phyloP scores from a whole-genome alignment of 495 filamentous ascomycete species.

The Tuber borchii region DNA sequence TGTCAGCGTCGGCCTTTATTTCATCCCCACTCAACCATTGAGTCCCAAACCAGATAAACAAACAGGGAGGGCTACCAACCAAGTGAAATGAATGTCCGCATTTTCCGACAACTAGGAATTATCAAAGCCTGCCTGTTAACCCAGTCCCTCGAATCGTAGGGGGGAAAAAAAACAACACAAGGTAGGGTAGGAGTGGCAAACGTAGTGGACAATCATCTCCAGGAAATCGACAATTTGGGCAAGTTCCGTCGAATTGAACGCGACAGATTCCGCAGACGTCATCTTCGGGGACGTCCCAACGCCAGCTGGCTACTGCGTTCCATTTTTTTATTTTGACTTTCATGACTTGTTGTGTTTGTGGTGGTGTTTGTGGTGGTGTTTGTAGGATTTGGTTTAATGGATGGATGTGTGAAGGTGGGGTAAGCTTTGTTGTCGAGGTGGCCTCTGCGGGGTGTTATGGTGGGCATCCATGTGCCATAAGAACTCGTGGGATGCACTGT shows the following conservation, averaged over 20 bases:
- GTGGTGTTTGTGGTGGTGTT: constrained; percentile 4
- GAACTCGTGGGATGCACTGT: not conserved
- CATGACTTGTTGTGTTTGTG: constrained; percentile 51
- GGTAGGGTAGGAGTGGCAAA: constrained; percentile 44
- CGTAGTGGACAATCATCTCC: constrained; percentile 90
- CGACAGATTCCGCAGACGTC: constrained; percentile 99
- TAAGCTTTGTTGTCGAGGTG: not conserved
- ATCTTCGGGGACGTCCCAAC: constrained; percentile 95
- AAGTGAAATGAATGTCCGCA: constrained; percentile 97
- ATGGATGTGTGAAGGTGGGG: constrained; percentile 7
- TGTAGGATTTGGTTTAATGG: not conserved
- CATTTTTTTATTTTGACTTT: constrained; percentile 89
- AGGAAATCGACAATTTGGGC: constrained; percentile 94
- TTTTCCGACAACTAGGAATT: constrained; percentile 71
- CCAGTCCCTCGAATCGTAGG: not conserved
- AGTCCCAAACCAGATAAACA: constrained; percentile 4
- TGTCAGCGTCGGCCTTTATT: not conserved
- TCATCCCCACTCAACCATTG: constrained; percentile 21
- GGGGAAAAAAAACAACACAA: not conserved
- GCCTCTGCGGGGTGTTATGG: not conserved
- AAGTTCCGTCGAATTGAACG: constrained; percentile 94
- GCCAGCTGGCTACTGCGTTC: constrained; percentile 91
- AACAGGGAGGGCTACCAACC: constrained; percentile 56
- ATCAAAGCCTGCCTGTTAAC: not conserved
- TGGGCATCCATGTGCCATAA: not conserved